Percentiles rank a stretch among this genome's conserved stretches.
phyloP scores from a whole-genome alignment of 1,284 basidiomycete genomes.

The Singerocomus rubriflavus region DNA sequence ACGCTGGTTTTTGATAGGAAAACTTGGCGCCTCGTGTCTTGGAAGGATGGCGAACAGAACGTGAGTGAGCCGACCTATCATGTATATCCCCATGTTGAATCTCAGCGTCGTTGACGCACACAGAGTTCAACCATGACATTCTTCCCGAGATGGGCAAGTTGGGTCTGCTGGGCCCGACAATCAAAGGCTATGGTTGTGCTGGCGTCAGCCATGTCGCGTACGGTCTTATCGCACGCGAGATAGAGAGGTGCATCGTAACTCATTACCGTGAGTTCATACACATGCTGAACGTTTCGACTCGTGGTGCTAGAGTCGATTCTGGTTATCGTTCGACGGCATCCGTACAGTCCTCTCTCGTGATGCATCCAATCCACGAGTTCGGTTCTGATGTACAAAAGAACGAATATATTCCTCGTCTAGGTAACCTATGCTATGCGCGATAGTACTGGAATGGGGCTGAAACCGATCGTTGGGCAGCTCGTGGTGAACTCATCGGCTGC shows the following conservation, averaged over 20 bases:
- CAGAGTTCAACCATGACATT: slow-evolving; percentile 78
- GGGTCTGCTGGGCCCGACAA: slow-evolving; percentile 89
- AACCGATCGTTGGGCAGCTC: slow-evolving; percentile 48
- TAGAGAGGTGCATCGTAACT: slow-evolving; percentile 70
- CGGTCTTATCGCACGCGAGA: slow-evolving; percentile 90
- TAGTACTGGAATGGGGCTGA: slow-evolving; percentile 11
- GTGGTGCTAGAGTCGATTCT: slow-evolving; percentile 74
- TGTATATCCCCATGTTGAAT: not conserved
- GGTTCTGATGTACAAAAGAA: slow-evolving; percentile 90
- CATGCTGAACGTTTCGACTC: not conserved
- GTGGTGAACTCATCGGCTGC: slow-evolving; percentile 87
- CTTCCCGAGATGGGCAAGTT: slow-evolving; percentile 92
- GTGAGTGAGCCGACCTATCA: slow-evolving; percentile 41
- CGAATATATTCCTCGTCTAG: slow-evolving; percentile 84
- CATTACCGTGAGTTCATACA: not conserved
- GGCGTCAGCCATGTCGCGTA: slow-evolving; percentile 92
- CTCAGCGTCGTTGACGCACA: not conserved
- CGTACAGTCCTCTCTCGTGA: slow-evolving; percentile 95
- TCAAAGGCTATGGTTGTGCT: slow-evolving; percentile 92
- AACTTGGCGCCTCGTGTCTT: slow-evolving; percentile 81
- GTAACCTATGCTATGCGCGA: slow-evolving; percentile 36
- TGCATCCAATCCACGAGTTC: slow-evolving; percentile 96
- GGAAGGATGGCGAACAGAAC: slow-evolving; percentile 86
- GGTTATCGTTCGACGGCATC: slow-evolving; percentile 96
- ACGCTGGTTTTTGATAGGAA: slow-evolving; percentile 47